Base-by-base conservation (phyloP, 495 filamentous ascomycete genomes). In the Trichoderma parareesei region DNA sequence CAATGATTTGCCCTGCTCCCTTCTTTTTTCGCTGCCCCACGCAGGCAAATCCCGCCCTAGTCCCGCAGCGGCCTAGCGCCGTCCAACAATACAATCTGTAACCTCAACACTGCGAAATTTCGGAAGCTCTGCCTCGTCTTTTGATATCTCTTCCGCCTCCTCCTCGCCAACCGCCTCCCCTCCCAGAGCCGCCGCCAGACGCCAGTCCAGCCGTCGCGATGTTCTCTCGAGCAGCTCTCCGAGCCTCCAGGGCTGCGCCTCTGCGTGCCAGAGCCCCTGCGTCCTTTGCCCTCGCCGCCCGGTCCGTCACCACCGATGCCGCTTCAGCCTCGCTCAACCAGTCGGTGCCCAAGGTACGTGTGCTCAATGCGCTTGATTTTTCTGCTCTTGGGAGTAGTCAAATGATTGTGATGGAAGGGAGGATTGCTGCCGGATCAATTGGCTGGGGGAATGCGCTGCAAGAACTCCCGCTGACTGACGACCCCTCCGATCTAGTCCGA, bases 401-500 rank as follows among this genome's bases (percentile, higher is more conserved):
- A 14, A 35, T 10, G 7, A 40, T 16, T 42, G 38, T 5, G 42
- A 6, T 27, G 43, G 33, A 27, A 5, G n/a, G 8, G 46, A 5
- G 40, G 46, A 41, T 27, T 16, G 38, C 57, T 64, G 5, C 20
- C 20, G 4, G 13, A 18, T 0, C 4, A 20, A 49, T 55, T 63
- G 42, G 62, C 62, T 38, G n/a, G 14, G 18, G 8, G 14, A 48
- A 53, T 14, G 35, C 27, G 4, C 4, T 55, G 41, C 8, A 27
- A 33, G 13, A 46, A 35, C 4, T 5, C 27, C 14, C 18, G 42
- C 62, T 63, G 33, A 63, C 62, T 27, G 27, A 27, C 27, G 27
- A 33, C 20, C 14, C 5, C 8, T 57, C 53, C 33, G 9, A 42
- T 14, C 10, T 38, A 97, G 93, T 88, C 91, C 76, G 94, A 97